Conservation (phyloP, 1,284 basidiomycete genomes). For the Exsudoporus floridanus region DNA sequence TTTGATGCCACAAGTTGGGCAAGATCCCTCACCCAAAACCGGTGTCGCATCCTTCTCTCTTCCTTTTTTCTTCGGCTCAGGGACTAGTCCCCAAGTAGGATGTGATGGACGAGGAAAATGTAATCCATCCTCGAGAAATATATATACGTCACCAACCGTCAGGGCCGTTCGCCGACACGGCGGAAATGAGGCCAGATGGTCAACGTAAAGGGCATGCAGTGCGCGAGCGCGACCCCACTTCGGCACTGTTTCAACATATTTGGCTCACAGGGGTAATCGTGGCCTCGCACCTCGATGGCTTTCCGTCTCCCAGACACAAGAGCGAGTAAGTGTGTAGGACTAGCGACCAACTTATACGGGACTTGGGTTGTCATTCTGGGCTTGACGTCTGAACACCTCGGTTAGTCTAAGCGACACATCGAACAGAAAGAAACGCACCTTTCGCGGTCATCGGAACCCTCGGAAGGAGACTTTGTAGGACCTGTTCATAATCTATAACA, state of each 20-base stretch:
- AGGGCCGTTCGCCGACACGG: conserved; percentile 36
- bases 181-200: conserved; percentile 19
- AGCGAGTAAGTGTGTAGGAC: conserved; percentile 43
- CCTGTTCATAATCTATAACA: conserved; percentile 40
- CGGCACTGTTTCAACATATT: conserved; percentile 5
- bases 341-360: conserved; percentile 55
- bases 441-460: conserved; percentile 59
- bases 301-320: conserved; percentile 61
- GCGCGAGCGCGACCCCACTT: conserved; percentile 66
- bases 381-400: conserved; percentile 39
- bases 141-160: conserved; percentile 55
- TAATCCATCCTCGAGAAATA: conserved; percentile 55
- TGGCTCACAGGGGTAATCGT: neutral
- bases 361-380: conserved; percentile 37
- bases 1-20: conserved; percentile 34
- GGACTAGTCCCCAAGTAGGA: conserved; percentile 2
- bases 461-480: conserved; percentile 47
- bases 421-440: conserved; percentile 40
- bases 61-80: conserved; percentile 30
- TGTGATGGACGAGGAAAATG: conserved; percentile 43
- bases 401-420: conserved; percentile 6
- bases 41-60: conserved; percentile 27
- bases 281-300: conserved; percentile 61
- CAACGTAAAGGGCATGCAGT: conserved; percentile 48
- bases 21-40: conserved; percentile 23